These are phyloP conservation scores for Fomitopsis serialis DNA, from an alignment of 768 basidiomycete species.

Conservation along the genomic window DNA sequence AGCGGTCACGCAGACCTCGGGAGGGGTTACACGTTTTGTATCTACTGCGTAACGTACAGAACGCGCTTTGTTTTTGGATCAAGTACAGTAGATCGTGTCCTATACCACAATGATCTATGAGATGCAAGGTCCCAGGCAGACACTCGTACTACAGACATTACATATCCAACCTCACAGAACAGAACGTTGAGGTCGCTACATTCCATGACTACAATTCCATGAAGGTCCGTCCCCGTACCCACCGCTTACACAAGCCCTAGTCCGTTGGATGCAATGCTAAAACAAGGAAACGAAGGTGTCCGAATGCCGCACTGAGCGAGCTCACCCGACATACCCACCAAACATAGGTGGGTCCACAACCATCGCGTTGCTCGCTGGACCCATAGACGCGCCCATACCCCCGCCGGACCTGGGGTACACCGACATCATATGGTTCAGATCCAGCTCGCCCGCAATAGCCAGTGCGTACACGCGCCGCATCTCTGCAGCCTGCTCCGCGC, in stretches of 20 bases:
- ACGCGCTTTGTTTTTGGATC: background rate
- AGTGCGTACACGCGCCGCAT: constrained; percentile 47
- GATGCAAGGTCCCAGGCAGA: background rate
- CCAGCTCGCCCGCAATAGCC: constrained; percentile 32
- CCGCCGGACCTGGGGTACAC: constrained; percentile 19
- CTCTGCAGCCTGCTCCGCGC: constrained; percentile 69
- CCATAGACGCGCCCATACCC: too few species aligned
- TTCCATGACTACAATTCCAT: background rate
- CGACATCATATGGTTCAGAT: constrained; percentile 37
- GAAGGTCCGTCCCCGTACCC: background rate
- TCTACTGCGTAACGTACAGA: background rate
- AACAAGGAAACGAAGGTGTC: background rate
- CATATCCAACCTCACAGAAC: background rate
- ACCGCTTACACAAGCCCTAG: background rate
- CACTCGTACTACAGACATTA: background rate
- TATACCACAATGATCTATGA: background rate
- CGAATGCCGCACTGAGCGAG: background rate
- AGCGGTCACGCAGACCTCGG: background rate
- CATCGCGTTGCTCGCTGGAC: constrained; percentile 9
- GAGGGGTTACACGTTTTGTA: background rate
- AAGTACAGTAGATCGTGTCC: background rate
- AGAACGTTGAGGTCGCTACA: too few species aligned
- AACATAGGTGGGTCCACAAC: constrained; percentile 12
- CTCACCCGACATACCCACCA: background rate
- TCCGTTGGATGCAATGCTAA: background rate